Evolutionary conservation across 345 rosid genomes (phyloP), one percentile per base, ranked within the genome.

Genomic region (Cardiospermum halicacabum): DNA sequence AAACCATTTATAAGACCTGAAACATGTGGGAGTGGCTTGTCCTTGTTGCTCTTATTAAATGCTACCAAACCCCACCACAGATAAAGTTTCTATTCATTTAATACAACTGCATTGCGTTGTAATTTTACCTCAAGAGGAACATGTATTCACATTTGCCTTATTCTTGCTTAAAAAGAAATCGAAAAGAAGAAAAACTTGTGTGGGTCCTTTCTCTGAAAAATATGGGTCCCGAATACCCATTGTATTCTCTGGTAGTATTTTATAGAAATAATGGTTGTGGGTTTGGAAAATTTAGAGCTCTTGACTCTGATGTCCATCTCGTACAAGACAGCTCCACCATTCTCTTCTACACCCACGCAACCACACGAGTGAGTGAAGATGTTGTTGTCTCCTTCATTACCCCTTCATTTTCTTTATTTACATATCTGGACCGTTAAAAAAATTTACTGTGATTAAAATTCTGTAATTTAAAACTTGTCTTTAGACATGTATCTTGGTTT

Each of bases 341-440:
- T 26, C 9, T 47, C 63, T n/a, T n/a, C 49, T 70, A 58, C 74
- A 71, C 70, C 56, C 53, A 74, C 36, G 60, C 57, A 40, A 28
- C 75, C 75, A 54, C 79, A 66, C 77, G 74, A 6, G 74, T 28
- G 70, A n/a, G n/a, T n/a, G n/a, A n/a, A n/a, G n/a, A 16, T 57
- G 62, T 39, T 58, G 67, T 64, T 2, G 19, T 60, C 63, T 22
- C 22, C 22, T 57, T 68, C 58, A 70, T 64, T 73, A 65, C 59
- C 68, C 58, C 27, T 53, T 12, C 21, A 50, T 43, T 74, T 68
- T 63, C 62, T 60, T 5, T 53, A 19, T 39, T 71, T 65, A 74
- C 67, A 18, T 45, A 26, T 54, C 62, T n/a, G n/a, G n/a, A 45
- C 26, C 3, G 9, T 49, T 49, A 18, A 8, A 21, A 34, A 34